Conservation (phyloP, 805 yeast genomes). For the fission yeast (Schizosaccharomyces pombe) region DNA sequence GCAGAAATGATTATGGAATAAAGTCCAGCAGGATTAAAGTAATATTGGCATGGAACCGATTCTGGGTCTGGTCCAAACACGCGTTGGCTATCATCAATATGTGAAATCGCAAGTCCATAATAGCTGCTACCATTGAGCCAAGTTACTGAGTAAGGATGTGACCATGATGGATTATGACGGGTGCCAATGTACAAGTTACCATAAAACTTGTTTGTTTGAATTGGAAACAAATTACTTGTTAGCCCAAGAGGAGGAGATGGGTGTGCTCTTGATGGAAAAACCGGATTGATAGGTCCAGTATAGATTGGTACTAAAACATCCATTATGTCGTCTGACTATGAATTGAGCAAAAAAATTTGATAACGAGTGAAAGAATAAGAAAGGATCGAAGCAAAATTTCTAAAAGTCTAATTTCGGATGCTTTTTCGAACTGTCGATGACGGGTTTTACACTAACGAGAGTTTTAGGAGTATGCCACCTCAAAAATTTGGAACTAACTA, state of each 20-base stretch:
- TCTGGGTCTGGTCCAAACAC: conserved; percentile 22
- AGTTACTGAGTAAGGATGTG: conserved; percentile 46
- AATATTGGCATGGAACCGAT: conserved; percentile 22
- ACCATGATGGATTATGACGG: conserved; percentile 32
- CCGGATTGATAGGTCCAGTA: background rate
- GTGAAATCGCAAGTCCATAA: conserved; percentile 37
- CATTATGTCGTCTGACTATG: no score
- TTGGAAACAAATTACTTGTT: conserved; percentile 12
- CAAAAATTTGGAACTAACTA: no score
- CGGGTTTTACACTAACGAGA: background rate
- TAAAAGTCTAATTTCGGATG: background rate
- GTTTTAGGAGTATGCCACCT: no score
- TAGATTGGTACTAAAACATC: background rate
- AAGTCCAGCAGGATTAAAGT: conserved; percentile 31
- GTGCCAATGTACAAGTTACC: conserved; percentile 35
- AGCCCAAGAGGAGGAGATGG: background rate
- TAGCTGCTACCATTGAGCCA: conserved; percentile 23
- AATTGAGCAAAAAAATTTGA: no score
- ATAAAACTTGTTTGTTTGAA: conserved; percentile 58
- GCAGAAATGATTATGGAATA: conserved; percentile 37
- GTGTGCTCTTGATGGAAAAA: background rate
- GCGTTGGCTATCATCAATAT: conserved; percentile 22
- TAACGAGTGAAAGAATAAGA: no score
- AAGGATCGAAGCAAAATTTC: no score
- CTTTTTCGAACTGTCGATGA: background rate